A percentile compares a stretch with the other conserved stretches of the same genome.
Evolutionary conservation across 2,329 filamentous ascomycete species (phyloP).

Genomic region (Talaromyces sp.): DNA sequence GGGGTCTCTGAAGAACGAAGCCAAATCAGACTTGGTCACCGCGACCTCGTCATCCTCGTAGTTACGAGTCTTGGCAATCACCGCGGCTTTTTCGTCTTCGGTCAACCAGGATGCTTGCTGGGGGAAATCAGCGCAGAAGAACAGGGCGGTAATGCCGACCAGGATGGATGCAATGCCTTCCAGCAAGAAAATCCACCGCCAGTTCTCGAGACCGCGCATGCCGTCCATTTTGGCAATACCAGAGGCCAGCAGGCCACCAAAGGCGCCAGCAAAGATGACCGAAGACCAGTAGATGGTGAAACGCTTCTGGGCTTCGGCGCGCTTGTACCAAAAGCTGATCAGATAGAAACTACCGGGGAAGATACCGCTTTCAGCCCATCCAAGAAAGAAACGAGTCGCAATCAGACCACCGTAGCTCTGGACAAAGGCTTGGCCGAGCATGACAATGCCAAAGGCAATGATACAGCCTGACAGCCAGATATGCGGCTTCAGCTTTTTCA

Average conservation of each 20-base stretch:
- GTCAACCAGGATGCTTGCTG: slow-evolving; percentile 19
- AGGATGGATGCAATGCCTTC: slow-evolving; percentile 22
- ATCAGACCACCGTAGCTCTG: slow-evolving; percentile 23
- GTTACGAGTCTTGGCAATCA: slow-evolving; percentile 16
- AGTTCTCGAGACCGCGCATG: slow-evolving; percentile 20
- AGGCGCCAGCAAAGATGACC: slow-evolving; percentile 20
- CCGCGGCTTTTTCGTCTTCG: slow-evolving; percentile 17
- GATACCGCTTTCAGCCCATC: slow-evolving; percentile 26
- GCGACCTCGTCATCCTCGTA: slow-evolving; percentile 2
- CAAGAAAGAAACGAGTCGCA: slow-evolving; percentile 26
- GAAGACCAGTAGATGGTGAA: slow-evolving; percentile 22
- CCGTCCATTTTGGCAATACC: slow-evolving; percentile 25
- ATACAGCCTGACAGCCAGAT: slow-evolving; percentile 39
- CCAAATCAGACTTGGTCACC: slow-evolving; percentile 5
- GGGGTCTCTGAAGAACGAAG: slow-evolving; percentile 4
- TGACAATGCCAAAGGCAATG: slow-evolving; percentile 20
- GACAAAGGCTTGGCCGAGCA: slow-evolving; percentile 23
- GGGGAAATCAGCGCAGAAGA: slow-evolving; percentile 21
- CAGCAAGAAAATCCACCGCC: slow-evolving; percentile 31
- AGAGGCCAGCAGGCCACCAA: slow-evolving; percentile 25
- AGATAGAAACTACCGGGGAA: slow-evolving; percentile 34
- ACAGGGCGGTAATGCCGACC: slow-evolving; percentile 19
- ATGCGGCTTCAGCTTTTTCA: slow-evolving; percentile 50
- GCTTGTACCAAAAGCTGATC: slow-evolving; percentile 32
- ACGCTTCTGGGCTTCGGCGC: slow-evolving; percentile 24